These are phyloP conservation scores for Adansonia madagascariensis DNA, from an alignment of 441 rosid genomes.

Conservation along the genomic window DNA sequence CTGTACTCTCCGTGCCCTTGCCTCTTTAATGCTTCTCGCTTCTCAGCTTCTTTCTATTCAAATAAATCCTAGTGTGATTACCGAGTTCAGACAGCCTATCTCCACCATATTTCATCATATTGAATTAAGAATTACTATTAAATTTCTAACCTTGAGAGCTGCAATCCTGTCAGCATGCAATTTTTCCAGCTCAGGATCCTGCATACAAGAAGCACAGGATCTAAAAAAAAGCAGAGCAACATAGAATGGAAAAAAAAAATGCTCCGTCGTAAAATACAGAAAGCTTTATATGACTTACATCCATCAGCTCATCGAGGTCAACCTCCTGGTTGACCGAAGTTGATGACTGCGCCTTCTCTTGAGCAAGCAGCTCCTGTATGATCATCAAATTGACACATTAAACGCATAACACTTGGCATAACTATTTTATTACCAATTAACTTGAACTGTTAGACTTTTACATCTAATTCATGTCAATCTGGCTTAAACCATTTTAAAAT, in stretches of 20 bases:
- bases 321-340: conserved; percentile 63
- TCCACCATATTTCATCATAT: background rate
- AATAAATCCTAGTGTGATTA: conserved; percentile 33
- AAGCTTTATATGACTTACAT: conserved; percentile 53
- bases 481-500: background rate
- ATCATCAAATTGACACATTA: conserved; percentile 26
- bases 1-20: conserved; percentile 92
- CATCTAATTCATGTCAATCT: background rate
- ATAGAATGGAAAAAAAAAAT: background rate
- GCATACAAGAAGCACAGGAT: conserved; percentile 31
- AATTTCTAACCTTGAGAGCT: conserved; percentile 68
- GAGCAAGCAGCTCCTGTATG: conserved; percentile 68
- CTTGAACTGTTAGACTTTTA: conserved; percentile 4
- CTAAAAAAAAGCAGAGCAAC: background rate
- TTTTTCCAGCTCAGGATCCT: conserved; percentile 96
- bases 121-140: background rate
- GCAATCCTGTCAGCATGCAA: conserved; percentile 92
- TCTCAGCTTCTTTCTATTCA: conserved; percentile 88
- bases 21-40: conserved; percentile 71
- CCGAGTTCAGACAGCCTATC: conserved; percentile 31
- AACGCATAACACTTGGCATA: conserved; percentile 14
- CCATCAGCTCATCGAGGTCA: conserved; percentile 92
- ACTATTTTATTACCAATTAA: background rate
- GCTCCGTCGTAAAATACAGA: background rate
- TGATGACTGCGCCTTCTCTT: conserved; percentile 62